Base-by-base conservation (phyloP, 768 basidiomycete genomes). In the Macrolepiota dolichaula region DNA sequence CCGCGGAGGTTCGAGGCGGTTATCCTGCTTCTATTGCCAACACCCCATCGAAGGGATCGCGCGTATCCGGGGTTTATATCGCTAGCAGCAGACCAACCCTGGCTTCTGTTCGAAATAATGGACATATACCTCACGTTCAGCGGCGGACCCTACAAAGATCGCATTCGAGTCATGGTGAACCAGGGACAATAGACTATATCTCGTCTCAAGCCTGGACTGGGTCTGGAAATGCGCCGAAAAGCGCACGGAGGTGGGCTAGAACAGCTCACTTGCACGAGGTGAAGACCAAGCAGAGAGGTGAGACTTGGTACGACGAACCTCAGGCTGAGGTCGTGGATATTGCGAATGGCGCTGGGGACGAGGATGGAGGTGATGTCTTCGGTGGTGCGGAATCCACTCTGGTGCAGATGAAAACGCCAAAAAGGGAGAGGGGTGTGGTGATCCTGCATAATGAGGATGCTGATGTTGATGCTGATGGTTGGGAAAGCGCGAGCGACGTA, bases 241-340 rank as follows among this genome's bases (percentile, higher is more conserved):
- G 81, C 57, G 80, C 81, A 17, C 82, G 80, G 63, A 79, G 78
- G 38, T 86, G 85, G 81, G 88, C 87, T 22, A 76, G 85, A 38
- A 86, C 77, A 0, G 85, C 89, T 2, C 89, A 91, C 74, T 65
- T 90, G 50, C 89, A 91, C 37, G 59, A 61, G 35, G 59, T 61
- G 35, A 61, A 55, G 36, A 44, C 11, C 4, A 61, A 55, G 52
- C 19, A 44, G 46, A 38, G 25, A 22, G 12, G 49, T n/a, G 47
- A 22, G 13, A 32, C 42, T 29, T 19, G 25, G 15, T 29, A 46
- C 4, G 6, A 25, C 22, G 47, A n/a, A 35, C 25, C 35, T 36
- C 17, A n/a, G 3, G 6, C 2, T 29, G 29, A 19, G 42, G 19
- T 47, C 10, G n/a, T 5, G 2, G 32, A 15, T 24, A 19, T 24